A percentile compares a stretch with the other conserved stretches of the same genome.
Conservation (phyloP, 208 protist species). For the Trypanosoma mega region DNA sequence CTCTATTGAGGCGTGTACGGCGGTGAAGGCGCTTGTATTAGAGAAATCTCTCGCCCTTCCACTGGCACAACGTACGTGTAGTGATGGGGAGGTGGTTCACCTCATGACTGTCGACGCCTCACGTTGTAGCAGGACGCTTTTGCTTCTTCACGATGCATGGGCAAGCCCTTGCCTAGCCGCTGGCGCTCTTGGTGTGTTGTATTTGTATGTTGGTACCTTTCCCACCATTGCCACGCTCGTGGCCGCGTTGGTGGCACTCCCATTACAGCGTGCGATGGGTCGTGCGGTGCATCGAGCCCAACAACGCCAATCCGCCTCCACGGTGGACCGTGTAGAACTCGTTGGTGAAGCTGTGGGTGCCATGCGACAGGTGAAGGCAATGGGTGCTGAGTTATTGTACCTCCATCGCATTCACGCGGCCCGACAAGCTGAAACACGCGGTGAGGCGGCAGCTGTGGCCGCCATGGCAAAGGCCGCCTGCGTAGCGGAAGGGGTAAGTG, state of each 20-base stretch:
- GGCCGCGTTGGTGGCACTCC: slow-evolving; percentile 46
- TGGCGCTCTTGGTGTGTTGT: slow-evolving; percentile 57
- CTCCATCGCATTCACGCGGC: slow-evolving; percentile 37
- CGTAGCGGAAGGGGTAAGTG: slow-evolving; percentile 48
- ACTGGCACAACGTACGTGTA: slow-evolving; percentile 60
- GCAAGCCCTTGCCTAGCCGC: slow-evolving; percentile 61
- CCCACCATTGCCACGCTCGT: slow-evolving; percentile 54
- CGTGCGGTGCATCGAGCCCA: slow-evolving; percentile 40
- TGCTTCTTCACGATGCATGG: slow-evolving; percentile 81
- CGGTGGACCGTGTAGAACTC: slow-evolving; percentile 55
- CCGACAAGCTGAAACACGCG: slow-evolving; percentile 44
- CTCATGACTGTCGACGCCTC: slow-evolving; percentile 64
- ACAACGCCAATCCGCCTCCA: slow-evolving; percentile 46
- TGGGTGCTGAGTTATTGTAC: slow-evolving; percentile 57
- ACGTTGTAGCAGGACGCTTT: slow-evolving; percentile 58
- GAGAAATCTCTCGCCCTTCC: slow-evolving; percentile 63
- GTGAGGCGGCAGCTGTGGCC: slow-evolving; percentile 31
- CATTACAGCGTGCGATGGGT: slow-evolving; percentile 50
- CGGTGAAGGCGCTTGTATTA: slow-evolving; percentile 60
- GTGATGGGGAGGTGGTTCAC: slow-evolving; percentile 51
- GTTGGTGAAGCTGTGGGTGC: slow-evolving; percentile 46
- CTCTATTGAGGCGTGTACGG: slow-evolving; percentile 47
- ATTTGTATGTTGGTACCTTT: slow-evolving; percentile 63
- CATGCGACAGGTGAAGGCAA: slow-evolving; percentile 77
- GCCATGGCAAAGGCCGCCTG: slow-evolving; percentile 31